Evolutionary conservation across 495 filamentous ascomycete genomes (phyloP).

Genomic region (Pyronema omphalodes): DNA sequence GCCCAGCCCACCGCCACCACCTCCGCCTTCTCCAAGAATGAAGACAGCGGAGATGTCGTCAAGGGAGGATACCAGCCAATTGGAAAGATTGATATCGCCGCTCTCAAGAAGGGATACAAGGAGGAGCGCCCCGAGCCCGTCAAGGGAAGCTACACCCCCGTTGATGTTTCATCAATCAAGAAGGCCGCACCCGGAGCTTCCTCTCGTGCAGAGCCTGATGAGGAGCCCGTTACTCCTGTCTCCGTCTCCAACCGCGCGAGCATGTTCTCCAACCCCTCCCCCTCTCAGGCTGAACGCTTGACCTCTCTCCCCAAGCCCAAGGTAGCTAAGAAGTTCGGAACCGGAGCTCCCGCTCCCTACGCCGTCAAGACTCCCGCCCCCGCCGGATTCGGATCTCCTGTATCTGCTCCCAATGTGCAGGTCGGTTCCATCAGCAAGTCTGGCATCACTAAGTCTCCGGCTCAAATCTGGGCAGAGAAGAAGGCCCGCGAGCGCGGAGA

Average conservation of each 20-base stretch:
- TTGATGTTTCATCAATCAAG: slow-evolving; percentile 84
- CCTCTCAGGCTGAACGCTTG: slow-evolving; percentile 50
- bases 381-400: slow-evolving; percentile 32
- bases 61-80: slow-evolving; percentile 87
- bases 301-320: slow-evolving; percentile 86
- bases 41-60: slow-evolving; percentile 39
- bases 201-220: slow-evolving; percentile 20
- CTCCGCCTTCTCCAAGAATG: slow-evolving; percentile 31
- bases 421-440: slow-evolving; percentile 86
- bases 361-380: slow-evolving; percentile 82
- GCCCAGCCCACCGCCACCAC: slow-evolving; percentile 46
- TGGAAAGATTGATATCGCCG: slow-evolving; percentile 89
- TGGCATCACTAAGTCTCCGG: slow-evolving; percentile 76
- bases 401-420: slow-evolving; percentile 33
- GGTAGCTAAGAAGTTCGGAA: slow-evolving; percentile 69
- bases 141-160: slow-evolving; percentile 80
- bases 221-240: slow-evolving; percentile 31
- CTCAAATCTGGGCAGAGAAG: slow-evolving; percentile 92
- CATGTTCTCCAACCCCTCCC: slow-evolving; percentile 30
- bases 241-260: slow-evolving; percentile 48
- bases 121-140: slow-evolving; percentile 67
- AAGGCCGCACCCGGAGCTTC: slow-evolving; percentile 31
- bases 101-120: slow-evolving; percentile 51
- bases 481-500: slow-evolving; percentile 61
- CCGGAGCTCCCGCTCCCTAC: slow-evolving; percentile 41